phyloP scores from a whole-genome alignment of 768 basidiomycete genomes.

The Tricholoma furcatifolium region DNA sequence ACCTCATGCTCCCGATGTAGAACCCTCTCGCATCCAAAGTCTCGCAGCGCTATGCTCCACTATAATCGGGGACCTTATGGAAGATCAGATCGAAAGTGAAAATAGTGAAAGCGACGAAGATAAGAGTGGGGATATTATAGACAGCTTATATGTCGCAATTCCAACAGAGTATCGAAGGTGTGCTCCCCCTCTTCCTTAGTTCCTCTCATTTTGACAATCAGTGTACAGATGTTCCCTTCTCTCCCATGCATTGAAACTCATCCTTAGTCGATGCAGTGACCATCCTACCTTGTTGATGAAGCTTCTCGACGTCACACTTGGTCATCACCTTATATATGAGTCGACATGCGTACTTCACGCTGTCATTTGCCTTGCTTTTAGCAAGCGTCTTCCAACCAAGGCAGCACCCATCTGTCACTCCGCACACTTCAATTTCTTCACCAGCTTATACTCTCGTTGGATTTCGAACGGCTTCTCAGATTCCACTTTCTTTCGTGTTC shows the following conservation, averaged over 20 bases:
- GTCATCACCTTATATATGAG: slow-evolving; percentile 41
- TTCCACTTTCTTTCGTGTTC: slow-evolving; percentile 28
- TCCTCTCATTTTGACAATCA: not conserved
- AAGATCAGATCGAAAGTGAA: slow-evolving; percentile 22
- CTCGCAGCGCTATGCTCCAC: slow-evolving; percentile 47
- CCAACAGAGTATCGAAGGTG: slow-evolving; percentile 54
- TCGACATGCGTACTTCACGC: slow-evolving; percentile 40
- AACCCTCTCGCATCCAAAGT: slow-evolving; percentile 23
- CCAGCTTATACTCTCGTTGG: slow-evolving; percentile 44
- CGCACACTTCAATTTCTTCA: slow-evolving; percentile 45
- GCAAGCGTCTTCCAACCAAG: slow-evolving; percentile 20
- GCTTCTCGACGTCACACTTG: slow-evolving; percentile 50
- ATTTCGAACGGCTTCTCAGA: slow-evolving; percentile 21
- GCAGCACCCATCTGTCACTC: slow-evolving; percentile 39
- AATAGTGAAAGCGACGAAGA: slow-evolving; percentile 14
- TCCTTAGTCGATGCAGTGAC: slow-evolving; percentile 42
- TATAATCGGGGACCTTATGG: slow-evolving; percentile 46
- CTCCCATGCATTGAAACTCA: slow-evolving; percentile 50
- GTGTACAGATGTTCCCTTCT: slow-evolving; percentile 43
- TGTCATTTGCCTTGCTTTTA: slow-evolving; percentile 39
- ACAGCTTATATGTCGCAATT: slow-evolving; percentile 50
- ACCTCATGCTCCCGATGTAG: not conserved
- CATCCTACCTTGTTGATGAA: slow-evolving; percentile 47
- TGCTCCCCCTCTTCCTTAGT: slow-evolving; percentile 3
- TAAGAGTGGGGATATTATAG: slow-evolving; percentile 28